A percentile compares a stretch with the other conserved stretches of the same genome.
phyloP scores from a whole-genome alignment of 148 eudicot species.

The Spergularia marina region DNA sequence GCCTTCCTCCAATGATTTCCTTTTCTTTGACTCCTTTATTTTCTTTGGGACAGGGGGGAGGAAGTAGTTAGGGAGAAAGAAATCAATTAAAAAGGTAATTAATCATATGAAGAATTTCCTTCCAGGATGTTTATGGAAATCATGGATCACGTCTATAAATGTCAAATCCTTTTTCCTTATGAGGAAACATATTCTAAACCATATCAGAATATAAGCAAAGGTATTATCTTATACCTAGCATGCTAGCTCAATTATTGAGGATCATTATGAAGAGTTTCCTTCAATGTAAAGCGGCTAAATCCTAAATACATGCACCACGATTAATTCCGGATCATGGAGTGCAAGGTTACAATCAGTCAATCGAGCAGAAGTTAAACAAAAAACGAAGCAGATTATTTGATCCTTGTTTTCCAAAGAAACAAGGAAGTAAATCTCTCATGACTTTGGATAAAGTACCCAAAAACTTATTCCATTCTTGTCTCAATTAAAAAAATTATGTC shows the following conservation, averaged over 20 bases:
- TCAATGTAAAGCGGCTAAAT: neutral
- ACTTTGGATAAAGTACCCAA: neutral
- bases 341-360: neutral
- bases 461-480: neutral
- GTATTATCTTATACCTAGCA: neutral
- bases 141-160: constrained; percentile 2
- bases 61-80: neutral
- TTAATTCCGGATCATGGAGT: neutral
- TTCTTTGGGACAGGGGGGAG: neutral
- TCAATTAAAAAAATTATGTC: neutral
- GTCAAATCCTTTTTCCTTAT: neutral
- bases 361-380: neutral
- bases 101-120: neutral
- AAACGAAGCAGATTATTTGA: neutral
- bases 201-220: neutral
- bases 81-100: neutral
- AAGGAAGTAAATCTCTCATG: neutral
- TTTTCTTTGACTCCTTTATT: neutral
- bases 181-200: neutral
- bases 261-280: neutral
- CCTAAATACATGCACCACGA: neutral
- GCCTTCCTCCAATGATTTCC: neutral
- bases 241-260: neutral
- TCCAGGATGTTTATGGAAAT: constrained; percentile 1
- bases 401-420: neutral